A percentile compares a stretch with the other conserved stretches of the same genome.
These are phyloP conservation scores for Ophiosphaerella korrae DNA, from an alignment of 2,329 filamentous ascomycete species.

Conservation along the genomic window DNA sequence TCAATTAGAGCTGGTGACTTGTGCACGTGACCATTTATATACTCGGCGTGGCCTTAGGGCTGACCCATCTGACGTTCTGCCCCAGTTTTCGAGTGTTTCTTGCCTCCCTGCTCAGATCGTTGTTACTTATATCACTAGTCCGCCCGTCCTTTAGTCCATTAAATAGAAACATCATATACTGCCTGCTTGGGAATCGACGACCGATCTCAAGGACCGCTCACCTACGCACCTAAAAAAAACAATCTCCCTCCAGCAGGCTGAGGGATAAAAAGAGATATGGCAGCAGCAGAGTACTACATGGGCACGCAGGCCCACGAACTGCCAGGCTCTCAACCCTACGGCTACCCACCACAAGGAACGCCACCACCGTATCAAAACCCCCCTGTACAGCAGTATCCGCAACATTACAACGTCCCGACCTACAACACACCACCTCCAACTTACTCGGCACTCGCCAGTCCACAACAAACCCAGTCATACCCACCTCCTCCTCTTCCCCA, in stretches of 20 bases:
- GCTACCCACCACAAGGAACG: slow-evolving; percentile 16
- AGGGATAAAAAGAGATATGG: slow-evolving; percentile 27
- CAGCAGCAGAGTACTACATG: slow-evolving; percentile 42
- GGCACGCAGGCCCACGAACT: slow-evolving; percentile 31
- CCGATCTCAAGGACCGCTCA: not conserved
- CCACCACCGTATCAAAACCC: slow-evolving; percentile 26
- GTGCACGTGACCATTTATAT: slow-evolving; percentile 32
- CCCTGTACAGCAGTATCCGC: slow-evolving; percentile 12
- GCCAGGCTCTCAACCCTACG: slow-evolving; percentile 19
- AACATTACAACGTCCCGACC: slow-evolving; percentile 16
- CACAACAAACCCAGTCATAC: slow-evolving; percentile 27
- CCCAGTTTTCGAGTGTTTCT: slow-evolving; percentile 2
- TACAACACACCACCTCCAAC: slow-evolving; percentile 21
- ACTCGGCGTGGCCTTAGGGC: slow-evolving; percentile 18
- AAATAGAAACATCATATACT: not conserved
- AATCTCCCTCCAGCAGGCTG: not conserved
- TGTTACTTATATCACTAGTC: slow-evolving; percentile 2
- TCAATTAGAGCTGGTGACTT: slow-evolving; percentile 23
- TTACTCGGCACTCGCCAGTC: slow-evolving; percentile 31
- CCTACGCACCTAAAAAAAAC: not conserved
- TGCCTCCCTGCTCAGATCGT: slow-evolving; percentile 1
- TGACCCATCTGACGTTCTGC: slow-evolving; percentile 4
- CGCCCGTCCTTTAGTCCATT: not conserved
- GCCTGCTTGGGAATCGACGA: not conserved
- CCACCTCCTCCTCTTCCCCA: slow-evolving; percentile 15